These are phyloP conservation scores for Fraxinus sp. DNA, from an alignment of 305 asterid genomes.

Conservation along the genomic window DNA sequence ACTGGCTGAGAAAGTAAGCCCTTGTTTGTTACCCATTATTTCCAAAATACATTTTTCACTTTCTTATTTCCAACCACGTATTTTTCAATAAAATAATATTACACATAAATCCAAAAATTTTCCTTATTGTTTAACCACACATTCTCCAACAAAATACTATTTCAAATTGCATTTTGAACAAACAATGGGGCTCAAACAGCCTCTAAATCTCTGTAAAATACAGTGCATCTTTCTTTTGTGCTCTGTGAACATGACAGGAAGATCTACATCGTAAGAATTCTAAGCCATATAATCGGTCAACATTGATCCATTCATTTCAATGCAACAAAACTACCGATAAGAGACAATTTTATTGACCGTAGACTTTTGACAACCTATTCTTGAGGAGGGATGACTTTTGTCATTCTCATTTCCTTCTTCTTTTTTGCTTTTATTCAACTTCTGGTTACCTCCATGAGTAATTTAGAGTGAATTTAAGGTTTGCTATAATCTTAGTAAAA, in stretches of 20 bases:
- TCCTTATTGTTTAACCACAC: neutral
- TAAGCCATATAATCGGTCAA: neutral
- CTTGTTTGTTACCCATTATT: no score
- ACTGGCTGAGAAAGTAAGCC: neutral
- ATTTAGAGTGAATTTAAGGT: neutral
- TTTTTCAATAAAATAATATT: neutral
- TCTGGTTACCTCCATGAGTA: neutral
- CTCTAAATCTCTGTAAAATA: neutral
- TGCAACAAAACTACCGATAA: neutral
- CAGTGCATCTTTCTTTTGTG: neutral
- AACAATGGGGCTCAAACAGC: neutral
- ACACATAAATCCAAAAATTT: neutral
- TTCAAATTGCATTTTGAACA: neutral
- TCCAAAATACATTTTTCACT: neutral
- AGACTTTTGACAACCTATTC: neutral
- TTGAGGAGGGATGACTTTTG: neutral
- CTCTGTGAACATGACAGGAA: neutral
- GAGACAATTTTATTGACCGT: neutral
- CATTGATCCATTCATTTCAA: neutral
- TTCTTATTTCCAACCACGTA: neutral
- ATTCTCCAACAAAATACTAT: neutral
- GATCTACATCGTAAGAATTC: conserved; percentile 6
- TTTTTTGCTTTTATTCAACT: conserved; percentile 13
- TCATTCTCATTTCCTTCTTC: neutral
- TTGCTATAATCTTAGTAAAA: neutral